Base-by-base conservation (phyloP, 768 basidiomycete genomes). In the Boletus rubescentipes region DNA sequence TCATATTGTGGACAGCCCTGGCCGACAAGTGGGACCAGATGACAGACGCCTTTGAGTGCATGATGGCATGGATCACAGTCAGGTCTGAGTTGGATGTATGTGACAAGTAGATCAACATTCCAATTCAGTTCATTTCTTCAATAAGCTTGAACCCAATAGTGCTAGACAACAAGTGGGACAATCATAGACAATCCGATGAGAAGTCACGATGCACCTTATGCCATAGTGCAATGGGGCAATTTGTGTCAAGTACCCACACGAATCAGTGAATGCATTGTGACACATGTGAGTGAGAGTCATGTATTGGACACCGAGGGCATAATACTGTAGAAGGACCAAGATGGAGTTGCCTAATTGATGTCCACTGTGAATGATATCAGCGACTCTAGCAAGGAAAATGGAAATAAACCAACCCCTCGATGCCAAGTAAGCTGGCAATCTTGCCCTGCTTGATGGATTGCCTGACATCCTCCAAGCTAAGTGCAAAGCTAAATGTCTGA, bases 291-390 rank as follows among this genome's bases (percentile, higher is more conserved):
- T 96, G 34, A 98, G 75, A 23, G 96, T 98, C 59, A 97, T 74
- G 68, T 98, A 98, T 59, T 94, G 86, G n/a, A 91, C 92, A 16
- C 96, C 96, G 15, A 98, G 84, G 15, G 77, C 77, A 61, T 91
- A 80, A 67, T 89, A 93, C 63, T 86, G 85, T 30, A 96, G 83
- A 35, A 97, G 76, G 4, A 86, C 86, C 35, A 81, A 82, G 48
- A 99, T 79, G 0, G 94, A 97, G 68, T 95, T 95, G 29, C 93
- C 96, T 10, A 99, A 77, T 67, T 96, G 93, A 68, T 98, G 96
- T 0, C 77, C 93, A 20, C 93, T 95, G 59, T 21, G n/a, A 49
- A 46, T 21, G 12, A 15, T 42, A 9, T 61, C 36, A 60, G 50
- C 29, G 3, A 30, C 49, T 20, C 14, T 18, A 3, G 2, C 2